phyloP scores from a whole-genome alignment of 495 filamentous ascomycete species.

The Tuber umbilicatum region DNA sequence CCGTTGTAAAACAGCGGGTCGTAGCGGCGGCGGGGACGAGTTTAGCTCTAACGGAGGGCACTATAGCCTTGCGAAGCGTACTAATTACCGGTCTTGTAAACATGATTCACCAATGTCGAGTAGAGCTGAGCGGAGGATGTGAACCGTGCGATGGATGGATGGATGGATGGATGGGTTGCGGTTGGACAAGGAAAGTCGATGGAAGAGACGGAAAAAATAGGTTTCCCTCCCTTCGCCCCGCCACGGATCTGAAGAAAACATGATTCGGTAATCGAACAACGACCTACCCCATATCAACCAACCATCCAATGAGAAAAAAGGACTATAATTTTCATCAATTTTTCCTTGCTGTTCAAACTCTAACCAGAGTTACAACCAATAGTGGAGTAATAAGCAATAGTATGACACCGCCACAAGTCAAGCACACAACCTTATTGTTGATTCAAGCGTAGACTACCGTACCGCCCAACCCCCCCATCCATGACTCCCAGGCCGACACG shows the following conservation, averaged over 20 bases:
- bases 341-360: too few relatives aligned
- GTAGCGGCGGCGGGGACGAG: constrained; percentile 1
- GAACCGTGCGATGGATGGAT: background rate
- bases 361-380: background rate
- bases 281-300: background rate
- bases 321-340: too few relatives aligned
- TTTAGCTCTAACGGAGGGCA: background rate
- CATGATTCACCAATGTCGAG: constrained; percentile 10
- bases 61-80: background rate
- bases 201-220: background rate
- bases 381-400: background rate
- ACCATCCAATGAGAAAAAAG: background rate
- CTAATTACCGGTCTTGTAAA: background rate
- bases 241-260: background rate
- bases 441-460: background rate
- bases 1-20: constrained; percentile 18
- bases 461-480: background rate
- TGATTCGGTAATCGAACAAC: background rate
- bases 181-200: constrained; percentile 13
- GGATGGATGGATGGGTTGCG: constrained; percentile 24
- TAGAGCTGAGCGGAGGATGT: constrained; percentile 5
- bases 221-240: background rate
- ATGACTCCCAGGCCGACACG: background rate
- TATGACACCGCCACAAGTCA: background rate
- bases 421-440: background rate